Base-by-base conservation (phyloP, 345 rosid genomes). In the Zanthoxylum bungeanum region DNA sequence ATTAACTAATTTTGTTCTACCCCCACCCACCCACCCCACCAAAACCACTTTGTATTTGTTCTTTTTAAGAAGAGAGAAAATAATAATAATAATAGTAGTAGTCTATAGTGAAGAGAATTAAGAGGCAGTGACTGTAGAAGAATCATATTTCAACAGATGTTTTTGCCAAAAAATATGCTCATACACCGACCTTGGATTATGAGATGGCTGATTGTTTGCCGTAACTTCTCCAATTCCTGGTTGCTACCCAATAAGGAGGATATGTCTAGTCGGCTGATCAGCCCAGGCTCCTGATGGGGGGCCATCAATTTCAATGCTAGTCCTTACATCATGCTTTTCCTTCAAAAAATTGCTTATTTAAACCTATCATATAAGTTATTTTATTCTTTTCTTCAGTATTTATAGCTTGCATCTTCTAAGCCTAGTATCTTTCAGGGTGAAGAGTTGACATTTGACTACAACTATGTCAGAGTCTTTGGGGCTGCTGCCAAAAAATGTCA, bases 401-500 rank as follows among this genome's bases (percentile, higher is more conserved):
- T 65, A 11, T 49, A 31, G 50, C n/a, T 30, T 21, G 47, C 39
- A 40, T 80, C 40, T 39, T 42, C 70, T 33, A 46, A 77, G 63
- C 42, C 46, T 44, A 2, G n/a, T 55, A 31, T 72, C 77, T 79
- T 36, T 67, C 88, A 95, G 99, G 92, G 90, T 44, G 94, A 95
- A 73, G 99, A 95, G 86, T 66, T 92, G 78, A 92, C 98, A 53
- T 95, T 95, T 83, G 97, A 95, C 85, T 95, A 95, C 88, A 95
- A 95, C 77, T 95, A 87, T 78, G 99, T 95, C 74, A 89, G 99
- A 79, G 98, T 92, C 53, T 84, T 89, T 82, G 99, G 99, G 67
- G 99, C 99, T 75, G 99, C 99, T 76, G 99, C 97, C 46, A 95
- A 91, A 86, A 91, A 82, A 85, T 95, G 99, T 71, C 85, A 89